Base-by-base conservation (phyloP, 345 rosid species). In the Lepidium didymum region DNA sequence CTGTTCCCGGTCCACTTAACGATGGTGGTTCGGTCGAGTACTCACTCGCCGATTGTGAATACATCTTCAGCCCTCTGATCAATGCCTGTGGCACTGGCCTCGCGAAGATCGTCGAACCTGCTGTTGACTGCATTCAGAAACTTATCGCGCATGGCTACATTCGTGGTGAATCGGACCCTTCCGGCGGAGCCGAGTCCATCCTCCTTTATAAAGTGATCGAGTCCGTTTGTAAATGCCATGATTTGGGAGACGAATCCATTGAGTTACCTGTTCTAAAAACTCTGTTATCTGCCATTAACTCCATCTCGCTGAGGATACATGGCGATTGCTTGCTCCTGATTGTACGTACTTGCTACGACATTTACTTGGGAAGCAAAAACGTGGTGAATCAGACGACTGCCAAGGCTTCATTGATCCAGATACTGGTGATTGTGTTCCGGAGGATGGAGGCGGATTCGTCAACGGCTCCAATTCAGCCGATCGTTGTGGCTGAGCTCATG, bases 401-500 rank as follows among this genome's bases (percentile, higher is more conserved):
- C 0, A 94, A 91, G 79, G 99, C 99, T 6, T 94, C 99, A 1
- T 67, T 94, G 82, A 87, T 94, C 52, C 99, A 94, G 79, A 94
- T 94, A 79, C 55, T 94, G 59, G 97, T 94, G 77, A 94, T 94
- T 70, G 92, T 94, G 66, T 94, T 94, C 64, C 77, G 99, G 81
- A 82, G 99, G 56, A 94, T 94, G 99, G 99, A 94, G 81, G 97
- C 99, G 0, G 99, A 94, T 77, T 91, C 97, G 1, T 87, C 96
- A 0, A 87, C 97, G 3, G 88, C 79, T 4, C 97, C 99, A 3
- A 72, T 94, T 73, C 97, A 91, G 81, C 99, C 99, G 2, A 94
- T 94, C 59, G 96, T 94, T 0, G 97, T 94, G 44, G 97, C 99
- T 33, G 96, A 91, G 71, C 75, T 91, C 34, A 91, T 94, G 97